These are phyloP conservation scores for Chaetomidium leptoderma DNA, from an alignment of 495 filamentous ascomycete species.

Conservation along the genomic window DNA sequence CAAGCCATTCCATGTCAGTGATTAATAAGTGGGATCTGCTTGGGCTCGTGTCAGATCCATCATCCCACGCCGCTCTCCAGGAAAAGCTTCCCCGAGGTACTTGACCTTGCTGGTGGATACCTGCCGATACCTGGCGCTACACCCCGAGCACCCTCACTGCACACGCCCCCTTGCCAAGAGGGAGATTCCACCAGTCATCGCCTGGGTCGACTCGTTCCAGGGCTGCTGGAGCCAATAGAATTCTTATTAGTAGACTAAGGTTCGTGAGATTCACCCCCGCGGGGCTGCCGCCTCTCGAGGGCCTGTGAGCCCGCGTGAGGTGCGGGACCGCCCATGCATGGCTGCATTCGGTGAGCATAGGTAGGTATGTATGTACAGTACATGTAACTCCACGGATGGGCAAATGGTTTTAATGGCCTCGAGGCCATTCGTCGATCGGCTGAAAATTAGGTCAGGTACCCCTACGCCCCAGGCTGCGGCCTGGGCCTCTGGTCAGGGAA, in stretches of 20 bases:
- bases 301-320: not conserved
- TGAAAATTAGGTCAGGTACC: conserved; percentile 7
- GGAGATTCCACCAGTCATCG: conserved; percentile 26
- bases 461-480: conserved; percentile 21
- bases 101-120: conserved; percentile 19
- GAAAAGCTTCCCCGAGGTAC: conserved; percentile 25
- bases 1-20: too few species aligned
- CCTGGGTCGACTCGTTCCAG: conserved; percentile 15
- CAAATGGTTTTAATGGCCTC: not conserved
- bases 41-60: conserved; percentile 14
- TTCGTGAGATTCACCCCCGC: conserved; percentile 22
- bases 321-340: conserved; percentile 9
- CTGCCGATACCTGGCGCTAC: conserved; percentile 20
- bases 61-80: conserved; percentile 27
- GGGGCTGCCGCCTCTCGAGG: too few species aligned
- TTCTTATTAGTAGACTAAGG: conserved; percentile 23
- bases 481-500: conserved; percentile 27
- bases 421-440: conserved; percentile 2
- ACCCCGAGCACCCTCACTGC: conserved; percentile 7
- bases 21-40: too few species aligned
- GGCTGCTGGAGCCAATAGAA: conserved; percentile 27
- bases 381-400: conserved; percentile 1
- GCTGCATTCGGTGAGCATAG: conserved; percentile 2
- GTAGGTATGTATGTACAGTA: too few species aligned
- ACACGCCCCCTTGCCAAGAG: conserved; percentile 21